A percentile compares a stretch with the other conserved stretches of the same genome.
phyloP scores from a whole-genome alignment of 2,329 filamentous ascomycete genomes.

The Botrytis porri region DNA sequence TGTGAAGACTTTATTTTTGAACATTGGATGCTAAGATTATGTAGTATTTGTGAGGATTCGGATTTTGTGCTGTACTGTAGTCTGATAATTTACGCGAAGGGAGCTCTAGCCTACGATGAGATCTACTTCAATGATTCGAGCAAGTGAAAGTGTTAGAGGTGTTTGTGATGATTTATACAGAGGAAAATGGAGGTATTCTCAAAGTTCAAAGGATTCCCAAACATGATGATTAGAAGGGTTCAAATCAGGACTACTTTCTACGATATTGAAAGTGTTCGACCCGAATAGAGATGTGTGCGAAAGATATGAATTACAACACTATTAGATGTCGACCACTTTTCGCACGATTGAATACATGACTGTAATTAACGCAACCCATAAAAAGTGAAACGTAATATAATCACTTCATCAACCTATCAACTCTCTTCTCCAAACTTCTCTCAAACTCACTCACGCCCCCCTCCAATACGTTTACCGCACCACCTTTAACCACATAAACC shows the following conservation, averaged over 20 bases:
- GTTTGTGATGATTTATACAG: background rate
- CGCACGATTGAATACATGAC: background rate
- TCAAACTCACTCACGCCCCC: conserved; percentile 66
- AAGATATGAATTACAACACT: background rate
- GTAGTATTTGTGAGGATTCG: too few species aligned
- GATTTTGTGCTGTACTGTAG: too few species aligned
- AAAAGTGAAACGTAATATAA: background rate
- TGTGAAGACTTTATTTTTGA: too few species aligned
- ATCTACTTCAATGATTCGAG: background rate
- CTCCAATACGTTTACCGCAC: conserved; percentile 53
- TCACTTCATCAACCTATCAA: conserved; percentile 44
- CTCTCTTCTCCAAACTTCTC: conserved; percentile 57
- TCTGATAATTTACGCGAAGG: background rate
- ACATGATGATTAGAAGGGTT: background rate
- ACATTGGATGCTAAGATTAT: too few species aligned
- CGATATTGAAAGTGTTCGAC: rapidly evolving
- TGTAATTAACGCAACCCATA: too few species aligned
- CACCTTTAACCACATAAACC: conserved; percentile 59
- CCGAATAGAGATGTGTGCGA: background rate
- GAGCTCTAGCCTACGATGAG: background rate
- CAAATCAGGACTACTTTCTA: background rate
- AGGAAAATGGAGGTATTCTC: background rate
- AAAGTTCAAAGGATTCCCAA: background rate
- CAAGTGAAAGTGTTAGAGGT: background rate
- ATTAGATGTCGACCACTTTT: background rate